phyloP scores from a whole-genome alignment of 2,329 filamentous ascomycete species.

The Thelonectria blattea region DNA sequence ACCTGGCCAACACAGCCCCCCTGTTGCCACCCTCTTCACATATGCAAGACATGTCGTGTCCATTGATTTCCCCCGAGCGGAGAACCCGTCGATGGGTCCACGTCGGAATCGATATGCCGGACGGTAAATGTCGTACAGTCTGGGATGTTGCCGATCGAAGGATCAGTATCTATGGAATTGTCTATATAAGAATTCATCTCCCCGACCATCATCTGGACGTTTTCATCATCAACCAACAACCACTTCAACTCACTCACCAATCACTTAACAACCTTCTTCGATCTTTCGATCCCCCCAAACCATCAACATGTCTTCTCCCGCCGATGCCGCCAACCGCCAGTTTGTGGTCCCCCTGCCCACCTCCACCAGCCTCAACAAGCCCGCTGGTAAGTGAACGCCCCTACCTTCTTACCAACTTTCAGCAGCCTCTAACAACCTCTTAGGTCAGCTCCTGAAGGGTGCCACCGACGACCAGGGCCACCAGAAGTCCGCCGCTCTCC shows the following conservation, averaged over 20 bases:
- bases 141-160: background rate
- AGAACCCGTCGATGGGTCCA: background rate
- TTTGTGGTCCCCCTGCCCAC: conserved; percentile 39
- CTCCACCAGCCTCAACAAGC: conserved; percentile 45
- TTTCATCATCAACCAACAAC: conserved; percentile 5
- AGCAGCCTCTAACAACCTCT: conserved; percentile 5
- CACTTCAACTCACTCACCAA: conserved; percentile 30
- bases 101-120: background rate
- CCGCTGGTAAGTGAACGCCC: conserved; percentile 38
- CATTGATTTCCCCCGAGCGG: background rate
- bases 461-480: conserved; percentile 63
- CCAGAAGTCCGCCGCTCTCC: conserved; percentile 61
- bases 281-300: conserved; percentile 23
- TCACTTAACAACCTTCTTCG: conserved; percentile 20
- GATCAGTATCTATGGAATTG: background rate
- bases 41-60: background rate
- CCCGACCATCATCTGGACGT: background rate
- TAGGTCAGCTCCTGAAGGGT: conserved; percentile 62
- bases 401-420: conserved; percentile 14
- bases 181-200: background rate
- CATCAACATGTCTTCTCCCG: conserved; percentile 37
- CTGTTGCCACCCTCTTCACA: background rate
- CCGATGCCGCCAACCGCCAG: conserved; percentile 15
- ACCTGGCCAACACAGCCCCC: background rate
- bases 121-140: background rate